Evolutionary conservation across 257 asterid genomes (phyloP), one percentile per base, ranked within the genome.

Genomic region (Cinchona pubescens): DNA sequence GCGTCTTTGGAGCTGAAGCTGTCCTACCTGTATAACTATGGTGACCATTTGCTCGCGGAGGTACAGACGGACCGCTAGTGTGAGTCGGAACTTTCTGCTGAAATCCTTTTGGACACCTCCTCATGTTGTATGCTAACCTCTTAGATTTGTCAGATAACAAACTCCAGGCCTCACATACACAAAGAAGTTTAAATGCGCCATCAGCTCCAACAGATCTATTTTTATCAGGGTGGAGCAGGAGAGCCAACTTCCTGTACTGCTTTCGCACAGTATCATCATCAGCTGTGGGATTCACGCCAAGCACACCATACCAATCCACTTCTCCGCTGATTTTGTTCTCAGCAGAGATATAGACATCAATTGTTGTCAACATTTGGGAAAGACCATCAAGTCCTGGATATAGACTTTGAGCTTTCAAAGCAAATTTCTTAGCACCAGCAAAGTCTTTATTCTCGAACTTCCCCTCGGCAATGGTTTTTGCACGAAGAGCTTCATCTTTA

Each of bases 211-310:
- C 76, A 37, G 85, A 85, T 78, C 79, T 86, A 74, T 91, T 89
- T 81, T 89, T 91, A 82, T 91, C 96, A n/a, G 97, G 97, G 73
- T 91, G 97, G 58, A 90, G 88, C 71, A 81, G n/a, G 66, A 91
- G 96, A 56, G 93, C 96, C 82, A 90, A 84, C 75, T 87, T 90
- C 75, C 89, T 76, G 78, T 91, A 91, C 76, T 88, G 89, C 77
- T 90, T 91, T 81, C 79, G 81, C 27, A 91, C 71, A 18, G 89
- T 76, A 46, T 85, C 92, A 56, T 91, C 96, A 78, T 91, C 96
- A 51, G 83, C 87, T 29, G 89, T 77, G 30, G 94, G 96, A 69
- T 51, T 72, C 73, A 88, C 90, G 29, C 92, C 87, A 76, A 91
- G 92, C 67, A 91, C 85, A 18, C 87, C 89, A 77, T 89, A 91